phyloP scores from a whole-genome alignment of 352 stramenopile species.

The Phytophthora citricola region DNA sequence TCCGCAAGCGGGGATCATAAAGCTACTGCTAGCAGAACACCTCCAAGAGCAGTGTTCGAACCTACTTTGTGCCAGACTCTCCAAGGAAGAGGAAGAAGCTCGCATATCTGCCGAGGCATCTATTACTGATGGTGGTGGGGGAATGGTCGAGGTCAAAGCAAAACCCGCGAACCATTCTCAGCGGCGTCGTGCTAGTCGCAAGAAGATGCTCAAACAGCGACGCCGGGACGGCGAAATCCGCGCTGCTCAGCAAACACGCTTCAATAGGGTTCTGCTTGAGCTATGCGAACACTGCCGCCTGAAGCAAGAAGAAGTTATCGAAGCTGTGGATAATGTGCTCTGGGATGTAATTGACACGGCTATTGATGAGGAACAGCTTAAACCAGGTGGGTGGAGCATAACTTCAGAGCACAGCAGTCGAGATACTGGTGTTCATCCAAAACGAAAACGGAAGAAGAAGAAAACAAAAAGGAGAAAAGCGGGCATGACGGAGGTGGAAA shows the following conservation, averaged over 20 bases:
- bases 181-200: constrained; percentile 63
- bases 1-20: constrained; percentile 64
- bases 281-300: constrained; percentile 38
- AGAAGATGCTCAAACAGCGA: constrained; percentile 72
- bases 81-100: constrained; percentile 45
- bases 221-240: constrained; percentile 51
- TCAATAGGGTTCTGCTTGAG: constrained; percentile 54
- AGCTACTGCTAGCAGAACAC: constrained; percentile 74
- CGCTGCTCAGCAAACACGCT: constrained; percentile 42
- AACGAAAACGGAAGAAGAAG: constrained; percentile 41
- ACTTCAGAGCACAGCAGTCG: constrained; percentile 1
- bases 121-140: neutral
- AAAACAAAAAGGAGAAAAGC: constrained; percentile 37
- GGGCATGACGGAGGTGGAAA: neutral
- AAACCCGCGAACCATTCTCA: constrained; percentile 53
- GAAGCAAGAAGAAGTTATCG: constrained; percentile 31
- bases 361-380: constrained; percentile 23
- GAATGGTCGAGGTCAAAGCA: neutral
- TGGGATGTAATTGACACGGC: constrained; percentile 49
- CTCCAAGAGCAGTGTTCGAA: constrained; percentile 76
- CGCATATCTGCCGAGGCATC: neutral
- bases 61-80: constrained; percentile 66
- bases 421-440: constrained; percentile 8
- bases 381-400: constrained; percentile 26
- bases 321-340: constrained; percentile 44